Base-by-base conservation (phyloP, 2,329 filamentous ascomycete species). In the Fusarium nanum region DNA sequence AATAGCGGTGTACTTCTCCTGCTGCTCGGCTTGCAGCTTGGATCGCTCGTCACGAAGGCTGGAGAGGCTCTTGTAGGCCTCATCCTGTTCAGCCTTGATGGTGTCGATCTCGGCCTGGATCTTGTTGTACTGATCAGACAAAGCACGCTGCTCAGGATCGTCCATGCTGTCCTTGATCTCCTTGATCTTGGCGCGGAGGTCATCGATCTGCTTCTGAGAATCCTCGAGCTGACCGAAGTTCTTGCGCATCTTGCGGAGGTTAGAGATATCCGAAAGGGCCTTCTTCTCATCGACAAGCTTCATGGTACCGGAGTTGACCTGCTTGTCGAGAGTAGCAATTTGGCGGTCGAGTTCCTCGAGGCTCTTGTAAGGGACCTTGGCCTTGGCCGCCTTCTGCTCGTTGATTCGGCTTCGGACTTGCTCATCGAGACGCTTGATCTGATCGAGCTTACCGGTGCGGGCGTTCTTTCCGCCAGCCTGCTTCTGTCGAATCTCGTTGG, bases 241-340 rank as follows among this genome's bases (percentile, higher is more conserved):
- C 89, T 98, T 98, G 84, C 93, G 93, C 77, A 92, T 88, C 86
- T 97, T 97, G 81, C 92, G 91, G 73, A 98, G 84, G 79, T 84
- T 91, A 50, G 92, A 92, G 75, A 97, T 91, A 76, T 98, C 93
- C 53, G 88, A 84, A 22, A 98, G 86, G 11, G 93, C 91, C 88
- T 98, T 98, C 87, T 93, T 97, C 88, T 98, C 96, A 76, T 99
- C 96, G 13, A 98, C 96, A 54, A 99, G 85, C 84, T 94, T 97
- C 92, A 99, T 94, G 79, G 88, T 92, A 71, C 95, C 95, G 37
- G 90, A 88, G 80, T 97, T 93, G 75, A 98, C 94, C 79, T 95
- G 88, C 81, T 91, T 91, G 73, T 97, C 93, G 56, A 98, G 89
- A 55, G 86, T 86, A 64, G 88, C 87, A 75, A 98, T 96, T 81